Evolutionary conservation across 2,329 filamentous ascomycete genomes (phyloP).

Genomic region (Aaosphaeria pasadenensis): DNA sequence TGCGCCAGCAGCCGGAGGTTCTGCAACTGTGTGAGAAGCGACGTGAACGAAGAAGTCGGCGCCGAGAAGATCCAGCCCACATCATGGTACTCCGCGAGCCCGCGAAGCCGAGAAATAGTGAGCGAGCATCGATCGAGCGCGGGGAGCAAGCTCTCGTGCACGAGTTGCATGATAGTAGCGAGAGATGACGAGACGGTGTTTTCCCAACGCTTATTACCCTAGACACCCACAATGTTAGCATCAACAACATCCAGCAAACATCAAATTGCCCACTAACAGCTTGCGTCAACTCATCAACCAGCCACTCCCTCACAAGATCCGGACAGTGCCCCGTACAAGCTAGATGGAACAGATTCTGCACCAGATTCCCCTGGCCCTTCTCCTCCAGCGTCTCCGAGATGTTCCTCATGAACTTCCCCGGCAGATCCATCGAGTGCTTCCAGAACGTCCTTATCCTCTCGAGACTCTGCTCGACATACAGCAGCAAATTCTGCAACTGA

Average conservation of each 20-base stretch:
- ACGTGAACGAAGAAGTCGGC: slow-evolving; percentile 36
- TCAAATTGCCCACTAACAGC: slow-evolving; percentile 53
- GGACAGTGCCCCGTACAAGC: slow-evolving; percentile 80
- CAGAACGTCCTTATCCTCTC: slow-evolving; percentile 78
- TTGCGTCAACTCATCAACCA: slow-evolving; percentile 79
- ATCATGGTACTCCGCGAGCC: slow-evolving; percentile 78
- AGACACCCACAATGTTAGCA: background rate
- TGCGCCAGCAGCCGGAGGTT: slow-evolving; percentile 74
- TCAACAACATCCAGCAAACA: background rate
- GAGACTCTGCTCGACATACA: slow-evolving; percentile 80
- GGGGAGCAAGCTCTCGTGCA: slow-evolving; percentile 86
- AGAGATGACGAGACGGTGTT: slow-evolving; percentile 78
- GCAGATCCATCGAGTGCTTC: slow-evolving; percentile 77
- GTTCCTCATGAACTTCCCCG: slow-evolving; percentile 71
- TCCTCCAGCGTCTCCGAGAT: slow-evolving; percentile 73
- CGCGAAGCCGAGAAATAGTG: slow-evolving; percentile 77
- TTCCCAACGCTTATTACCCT: slow-evolving; percentile 95
- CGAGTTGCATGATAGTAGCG: slow-evolving; percentile 69
- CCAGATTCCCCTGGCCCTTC: slow-evolving; percentile 62
- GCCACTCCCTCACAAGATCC: slow-evolving; percentile 76
- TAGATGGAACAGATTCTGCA: slow-evolving; percentile 77
- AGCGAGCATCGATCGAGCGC: slow-evolving; percentile 80
- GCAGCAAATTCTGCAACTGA: slow-evolving; percentile 78
- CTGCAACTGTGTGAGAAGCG: slow-evolving; percentile 64
- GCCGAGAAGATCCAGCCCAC: slow-evolving; percentile 59